These are phyloP conservation scores for Dendrocalamus latiflorus DNA, from an alignment of 202 grass and related monocot species.

Conservation along the genomic window DNA sequence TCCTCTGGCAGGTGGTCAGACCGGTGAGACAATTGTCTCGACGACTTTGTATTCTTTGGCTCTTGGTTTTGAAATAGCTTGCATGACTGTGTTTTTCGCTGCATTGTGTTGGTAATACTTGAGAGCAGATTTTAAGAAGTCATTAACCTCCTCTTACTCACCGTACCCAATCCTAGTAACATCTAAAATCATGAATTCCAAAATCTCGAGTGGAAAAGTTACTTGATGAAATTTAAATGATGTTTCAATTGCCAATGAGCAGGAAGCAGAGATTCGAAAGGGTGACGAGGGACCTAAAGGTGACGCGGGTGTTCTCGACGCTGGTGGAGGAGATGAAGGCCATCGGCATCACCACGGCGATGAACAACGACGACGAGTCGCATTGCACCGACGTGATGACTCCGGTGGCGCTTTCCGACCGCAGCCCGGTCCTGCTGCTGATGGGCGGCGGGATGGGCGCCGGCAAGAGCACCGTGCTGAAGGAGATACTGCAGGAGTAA, in stretches of 20 bases:
- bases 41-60: no score
- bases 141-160: no score
- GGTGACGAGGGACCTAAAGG: conserved; percentile 54
- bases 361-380: background rate
- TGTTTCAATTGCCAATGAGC: background rate
- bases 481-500: conserved; percentile 65
- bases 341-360: conserved; percentile 39
- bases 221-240: background rate
- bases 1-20: no score
- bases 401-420: conserved; percentile 47
- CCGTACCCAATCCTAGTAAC: no score
- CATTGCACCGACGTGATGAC: conserved; percentile 62
- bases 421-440: conserved; percentile 76
- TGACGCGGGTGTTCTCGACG: no score
- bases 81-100: no score
- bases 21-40: no score
- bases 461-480: conserved; percentile 92
- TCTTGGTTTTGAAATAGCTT: no score
- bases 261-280: conserved; percentile 88
- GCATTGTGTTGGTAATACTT: no score
- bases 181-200: background rate
- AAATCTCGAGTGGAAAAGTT: background rate
- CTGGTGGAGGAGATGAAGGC: conserved; percentile 96
- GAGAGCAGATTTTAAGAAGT: no score
- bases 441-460: conserved; percentile 95